A percentile compares a stretch with the other conserved stretches of the same genome.
These are phyloP conservation scores for Rutidosis leptorrhynchoides DNA, from an alignment of 129 eudicot species.

Conservation along the genomic window DNA sequence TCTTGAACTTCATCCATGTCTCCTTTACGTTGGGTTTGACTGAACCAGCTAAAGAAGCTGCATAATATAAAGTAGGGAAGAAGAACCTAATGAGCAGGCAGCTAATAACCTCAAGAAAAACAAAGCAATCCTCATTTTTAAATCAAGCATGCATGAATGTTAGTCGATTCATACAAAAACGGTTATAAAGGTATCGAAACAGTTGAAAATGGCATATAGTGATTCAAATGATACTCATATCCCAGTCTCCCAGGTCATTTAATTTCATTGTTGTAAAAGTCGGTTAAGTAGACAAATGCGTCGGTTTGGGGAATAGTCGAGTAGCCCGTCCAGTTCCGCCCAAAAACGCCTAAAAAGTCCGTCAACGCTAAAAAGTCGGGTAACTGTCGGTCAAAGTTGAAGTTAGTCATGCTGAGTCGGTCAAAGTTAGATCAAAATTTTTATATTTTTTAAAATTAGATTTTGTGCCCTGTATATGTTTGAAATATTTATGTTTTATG, in stretches of 20 bases:
- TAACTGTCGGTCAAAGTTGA: no score
- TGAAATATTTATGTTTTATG: no score
- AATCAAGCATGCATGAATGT: neutral
- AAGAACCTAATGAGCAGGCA: neutral
- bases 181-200: neutral
- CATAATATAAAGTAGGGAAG: slow-evolving; percentile 14
- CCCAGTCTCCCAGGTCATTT: neutral
- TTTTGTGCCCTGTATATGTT: no score
- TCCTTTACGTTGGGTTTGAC: slow-evolving; percentile 51
- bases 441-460: no score
- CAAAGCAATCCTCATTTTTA: neutral
- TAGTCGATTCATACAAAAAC: neutral
- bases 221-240: neutral
- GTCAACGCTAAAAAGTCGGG: no score
- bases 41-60: slow-evolving; percentile 95
- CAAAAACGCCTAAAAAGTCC: no score
- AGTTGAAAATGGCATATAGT: neutral
- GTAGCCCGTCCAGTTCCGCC: no score
- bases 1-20: slow-evolving; percentile 53
- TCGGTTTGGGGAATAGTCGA: no score
- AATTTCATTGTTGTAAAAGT: no score
- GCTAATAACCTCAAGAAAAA: neutral
- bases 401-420: no score
- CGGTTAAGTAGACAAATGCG: no score
- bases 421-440: no score